Base-by-base conservation (phyloP, 2,329 filamentous ascomycete genomes). In the Fusarium scirpi region DNA sequence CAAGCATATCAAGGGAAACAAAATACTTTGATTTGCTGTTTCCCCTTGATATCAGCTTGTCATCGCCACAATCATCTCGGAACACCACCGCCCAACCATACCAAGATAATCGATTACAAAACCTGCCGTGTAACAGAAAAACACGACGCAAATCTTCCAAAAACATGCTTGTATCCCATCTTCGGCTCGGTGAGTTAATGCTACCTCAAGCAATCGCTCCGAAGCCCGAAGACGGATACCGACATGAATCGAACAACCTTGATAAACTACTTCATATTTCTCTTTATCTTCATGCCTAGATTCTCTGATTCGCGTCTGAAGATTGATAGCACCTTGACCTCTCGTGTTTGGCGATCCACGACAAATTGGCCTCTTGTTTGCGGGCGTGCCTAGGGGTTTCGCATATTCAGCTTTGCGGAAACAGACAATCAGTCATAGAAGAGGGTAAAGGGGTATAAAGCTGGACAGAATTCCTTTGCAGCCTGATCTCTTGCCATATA, bases 121-220 rank as follows among this genome's bases (percentile, higher is more conserved):
- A 13, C 25, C 25, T 56, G 25, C 32, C 8, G 63, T 67, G 48
- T 30, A 48, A 67, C 63, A n/a, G 34, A 40, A 15, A 38, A 55
- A 41, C n/a, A 43, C 45, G 7, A 34, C 41, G 16, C 22, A 43
- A 43, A 20, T 4, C 24, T 43, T 41, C 9, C 34, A 29, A 47
- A 62, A 45, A 20, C 29, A 66, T 46, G 34, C 22, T 48, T 49
- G 57, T 41, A 60, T 25, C 38, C 65, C 46, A 43, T 60, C 47
- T 48, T 64, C 51, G 62, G 69, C 62, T 71, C 65, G 65, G 65
- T 41, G 60, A 70, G 54, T 60, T 47, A 29, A 52, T 60, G 32
- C 27, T 65, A 65, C 53, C 51, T 41, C 62, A 58, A 55, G 34
- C 62, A 53, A 58, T 58, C 49, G 53, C 55, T 55, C 61, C 54